Base-by-base conservation (phyloP, 2,329 filamentous ascomycete genomes). In the Penicillium oxalicum region DNA sequence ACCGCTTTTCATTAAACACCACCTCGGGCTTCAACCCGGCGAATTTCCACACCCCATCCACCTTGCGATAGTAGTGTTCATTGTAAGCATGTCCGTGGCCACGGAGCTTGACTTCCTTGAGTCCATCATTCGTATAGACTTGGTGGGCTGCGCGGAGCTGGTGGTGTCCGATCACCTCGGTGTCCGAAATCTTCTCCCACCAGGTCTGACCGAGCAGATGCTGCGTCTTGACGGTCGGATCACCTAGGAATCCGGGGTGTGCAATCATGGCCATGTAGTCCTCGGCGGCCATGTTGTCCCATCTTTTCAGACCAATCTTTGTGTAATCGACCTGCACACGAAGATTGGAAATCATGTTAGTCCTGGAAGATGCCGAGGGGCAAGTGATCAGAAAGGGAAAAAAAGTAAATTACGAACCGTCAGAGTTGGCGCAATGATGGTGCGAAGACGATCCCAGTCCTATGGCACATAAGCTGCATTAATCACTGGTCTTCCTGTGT, bases 261-360 rank as follows among this genome's bases (percentile, higher is more conserved):
- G 78, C 79, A 56, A 82, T 71, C 79, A 84, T 83, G 54, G 66
- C 60, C 62, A 84, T 70, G 69, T 77, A 85, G n/a, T 83, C 79
- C 3, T 78, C 74, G 0, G 79, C 78, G 1, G 78, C 72, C 79
- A 84, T 83, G 43, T 75, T 73, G 42, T 79, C 76, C 80, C 80
- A 84, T 48, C 78, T 65, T 61, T 77, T 77, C 64, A 80, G 74
- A 45, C 81, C 75, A 66, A 84, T 80, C 36, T 77, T 75, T 44
- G 78, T 80, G 77, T 90, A 90, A 74, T 90, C 86, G 60, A 89
- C 77, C 76, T 84, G 65, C 11, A 11, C 5, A 11, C 7, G 12
- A 18, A 3, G 2, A 3, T 27, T 4, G n/a, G 29, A 32, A 32
- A 45, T 18, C 18, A 18, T 35, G 33, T 45, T 12, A 45, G 26